A percentile compares a stretch with the other conserved stretches of the same genome.
phyloP scores from a whole-genome alignment of 2,329 filamentous ascomycete species.

The Sarocladiaceae sp. region DNA sequence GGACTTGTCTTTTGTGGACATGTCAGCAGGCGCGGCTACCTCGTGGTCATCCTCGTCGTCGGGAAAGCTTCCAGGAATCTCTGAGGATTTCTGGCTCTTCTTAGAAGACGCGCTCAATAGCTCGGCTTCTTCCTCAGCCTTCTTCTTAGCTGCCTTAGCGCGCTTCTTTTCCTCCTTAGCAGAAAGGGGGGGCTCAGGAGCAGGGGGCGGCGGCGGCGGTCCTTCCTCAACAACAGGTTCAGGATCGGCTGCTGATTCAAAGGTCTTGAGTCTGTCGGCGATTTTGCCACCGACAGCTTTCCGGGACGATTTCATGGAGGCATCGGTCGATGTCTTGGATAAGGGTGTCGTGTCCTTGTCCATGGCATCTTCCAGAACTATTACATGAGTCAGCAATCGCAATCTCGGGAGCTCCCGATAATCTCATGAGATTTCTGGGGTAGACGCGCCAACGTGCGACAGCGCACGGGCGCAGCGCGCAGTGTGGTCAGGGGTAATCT shows the following conservation, averaged over 20 bases:
- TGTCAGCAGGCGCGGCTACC: slow-evolving; percentile 12
- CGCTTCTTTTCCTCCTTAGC: slow-evolving; percentile 34
- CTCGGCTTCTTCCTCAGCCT: slow-evolving; percentile 15
- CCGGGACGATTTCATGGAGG: slow-evolving; percentile 40
- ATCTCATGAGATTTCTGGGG: slow-evolving; percentile 12
- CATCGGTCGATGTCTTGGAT: slow-evolving; percentile 26
- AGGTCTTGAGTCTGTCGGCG: slow-evolving; percentile 52
- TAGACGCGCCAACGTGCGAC: slow-evolving; percentile 8
- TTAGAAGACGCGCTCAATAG: slow-evolving; percentile 13
- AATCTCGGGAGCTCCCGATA: slow-evolving; percentile 36
- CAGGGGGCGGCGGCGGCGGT: slow-evolving; percentile 32
- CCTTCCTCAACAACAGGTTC: slow-evolving; percentile 30
- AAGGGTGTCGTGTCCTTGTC: slow-evolving; percentile 35
- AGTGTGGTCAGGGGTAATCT: background rate
- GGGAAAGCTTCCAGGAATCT: slow-evolving; percentile 56
- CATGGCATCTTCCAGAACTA: slow-evolving; percentile 40
- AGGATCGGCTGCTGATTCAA: slow-evolving; percentile 42
- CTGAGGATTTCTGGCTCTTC: slow-evolving; percentile 22
- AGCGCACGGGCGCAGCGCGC: slow-evolving; percentile 2
- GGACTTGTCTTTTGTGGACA: slow-evolving; percentile 23
- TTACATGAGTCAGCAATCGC: slow-evolving; percentile 45
- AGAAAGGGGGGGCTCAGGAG: slow-evolving; percentile 17
- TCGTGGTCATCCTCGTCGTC: slow-evolving; percentile 46
- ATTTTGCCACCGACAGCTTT: slow-evolving; percentile 49
- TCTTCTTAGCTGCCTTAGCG: slow-evolving; percentile 36